A percentile compares a stretch with the other conserved stretches of the same genome.
phyloP scores from a whole-genome alignment of 2,329 filamentous ascomycete species.

The Colletotrichum tamarilloi region DNA sequence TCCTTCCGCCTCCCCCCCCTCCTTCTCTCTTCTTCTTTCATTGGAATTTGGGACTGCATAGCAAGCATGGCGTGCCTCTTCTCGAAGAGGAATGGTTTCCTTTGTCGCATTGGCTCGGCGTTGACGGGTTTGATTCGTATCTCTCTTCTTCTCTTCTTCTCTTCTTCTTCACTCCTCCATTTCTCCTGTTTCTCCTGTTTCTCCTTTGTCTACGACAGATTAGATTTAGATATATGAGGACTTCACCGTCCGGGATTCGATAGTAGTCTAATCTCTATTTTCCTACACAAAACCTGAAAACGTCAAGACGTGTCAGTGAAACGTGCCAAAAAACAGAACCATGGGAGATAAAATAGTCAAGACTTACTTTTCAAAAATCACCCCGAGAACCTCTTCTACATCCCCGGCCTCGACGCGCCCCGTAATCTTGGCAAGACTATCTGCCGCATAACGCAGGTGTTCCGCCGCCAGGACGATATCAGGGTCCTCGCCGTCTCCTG shows the following conservation, averaged over 20 bases:
- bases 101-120: not conserved
- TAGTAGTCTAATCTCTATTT: slow-evolving; percentile 50
- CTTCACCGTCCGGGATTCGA: slow-evolving; percentile 11
- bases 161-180: not conserved
- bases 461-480: slow-evolving; percentile 94
- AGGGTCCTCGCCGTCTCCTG: slow-evolving; percentile 58
- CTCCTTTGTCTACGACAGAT: not conserved
- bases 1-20: not conserved
- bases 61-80: not conserved
- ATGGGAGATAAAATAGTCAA: not conserved
- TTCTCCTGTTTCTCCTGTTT: not conserved
- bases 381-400: slow-evolving; percentile 94
- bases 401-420: slow-evolving; percentile 87
- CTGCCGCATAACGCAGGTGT: slow-evolving; percentile 83
- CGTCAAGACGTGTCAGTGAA: not conserved
- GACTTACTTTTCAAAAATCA: slow-evolving; percentile 96
- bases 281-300: slow-evolving; percentile 65
- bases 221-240: slow-evolving; percentile 28
- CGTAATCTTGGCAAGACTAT: slow-evolving; percentile 86
- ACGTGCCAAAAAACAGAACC: not conserved
- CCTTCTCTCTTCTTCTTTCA: not conserved
- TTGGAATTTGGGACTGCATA: not conserved
- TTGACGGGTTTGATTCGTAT: not conserved
- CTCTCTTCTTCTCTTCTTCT: not conserved
- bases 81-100: not conserved